phyloP scores from a whole-genome alignment of 2,329 filamentous ascomycete species.

The Fusarium sambucinum region DNA sequence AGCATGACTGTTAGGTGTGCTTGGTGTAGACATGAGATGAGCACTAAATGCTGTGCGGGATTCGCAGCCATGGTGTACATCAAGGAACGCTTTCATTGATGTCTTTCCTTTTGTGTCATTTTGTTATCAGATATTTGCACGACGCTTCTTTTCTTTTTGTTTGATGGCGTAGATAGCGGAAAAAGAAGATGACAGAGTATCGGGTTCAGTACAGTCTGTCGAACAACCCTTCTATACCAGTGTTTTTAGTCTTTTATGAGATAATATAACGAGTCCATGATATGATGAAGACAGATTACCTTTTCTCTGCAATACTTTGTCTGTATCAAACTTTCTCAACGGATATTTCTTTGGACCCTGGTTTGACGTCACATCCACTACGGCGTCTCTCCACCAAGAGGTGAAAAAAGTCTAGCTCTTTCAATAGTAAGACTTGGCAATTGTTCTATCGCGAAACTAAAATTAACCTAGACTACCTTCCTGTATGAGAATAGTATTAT shows the following conservation, averaged over 20 bases:
- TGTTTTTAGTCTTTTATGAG: constrained; percentile 39
- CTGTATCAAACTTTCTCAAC: no score
- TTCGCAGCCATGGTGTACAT: constrained; percentile 76
- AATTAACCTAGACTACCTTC: constrained; percentile 18
- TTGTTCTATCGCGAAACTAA: constrained; percentile 9
- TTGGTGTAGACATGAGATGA: constrained; percentile 80
- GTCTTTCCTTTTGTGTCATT: neutral
- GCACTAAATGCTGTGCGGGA: constrained; percentile 74
- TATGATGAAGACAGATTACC: constrained; percentile 29
- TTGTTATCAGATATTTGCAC: constrained; percentile 23
- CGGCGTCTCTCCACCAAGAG: constrained; percentile 5
- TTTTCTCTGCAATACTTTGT: no score
- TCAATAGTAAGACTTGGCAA: constrained; percentile 24
- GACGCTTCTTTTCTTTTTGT: constrained; percentile 27
- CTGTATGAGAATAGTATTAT: constrained; percentile 10
- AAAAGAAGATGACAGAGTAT: constrained; percentile 9
- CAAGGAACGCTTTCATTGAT: constrained; percentile 70
- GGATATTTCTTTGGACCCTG: constrained; percentile 4
- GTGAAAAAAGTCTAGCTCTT: constrained; percentile 1
- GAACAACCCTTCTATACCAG: constrained; percentile 19
- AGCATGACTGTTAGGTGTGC: constrained; percentile 75
- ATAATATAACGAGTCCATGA: constrained; percentile 43
- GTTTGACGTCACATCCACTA: constrained; percentile 41
- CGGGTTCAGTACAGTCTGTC: constrained; percentile 11
- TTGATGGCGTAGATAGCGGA: constrained; percentile 17